A percentile compares a stretch with the other conserved stretches of the same genome.
phyloP scores from a whole-genome alignment of 331 rosid genomes.

The Cydonia oblonga region DNA sequence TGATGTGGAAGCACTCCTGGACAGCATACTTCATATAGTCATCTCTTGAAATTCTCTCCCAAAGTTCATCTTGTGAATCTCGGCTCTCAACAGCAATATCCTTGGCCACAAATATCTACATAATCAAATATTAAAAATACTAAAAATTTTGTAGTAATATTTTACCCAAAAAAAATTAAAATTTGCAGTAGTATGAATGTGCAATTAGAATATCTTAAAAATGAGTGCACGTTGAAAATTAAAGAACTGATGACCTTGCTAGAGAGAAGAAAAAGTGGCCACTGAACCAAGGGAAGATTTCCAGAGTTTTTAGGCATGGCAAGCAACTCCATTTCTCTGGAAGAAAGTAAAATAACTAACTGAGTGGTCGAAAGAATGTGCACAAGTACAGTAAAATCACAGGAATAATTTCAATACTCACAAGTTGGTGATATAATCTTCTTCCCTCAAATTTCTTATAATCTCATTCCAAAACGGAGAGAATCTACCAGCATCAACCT shows the following conservation, averaged over 20 bases:
- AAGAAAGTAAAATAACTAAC: background rate
- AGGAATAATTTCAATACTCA: constrained; percentile 29
- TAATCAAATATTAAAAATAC: background rate
- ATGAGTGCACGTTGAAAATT: background rate
- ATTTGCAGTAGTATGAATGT: background rate
- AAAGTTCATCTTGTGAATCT: constrained; percentile 64
- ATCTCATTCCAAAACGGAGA: constrained; percentile 97
- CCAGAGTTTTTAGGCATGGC: constrained; percentile 72
- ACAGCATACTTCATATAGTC: constrained; percentile 94
- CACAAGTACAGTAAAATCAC: background rate
- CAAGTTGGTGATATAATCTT: constrained; percentile 81
- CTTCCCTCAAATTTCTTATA: constrained; percentile 69
- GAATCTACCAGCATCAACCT: constrained; percentile 74
- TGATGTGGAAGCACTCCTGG: constrained; percentile 66
- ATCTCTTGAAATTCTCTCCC: constrained; percentile 85
- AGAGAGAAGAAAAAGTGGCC: constrained; percentile 97
- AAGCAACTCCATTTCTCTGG: constrained; percentile 84
- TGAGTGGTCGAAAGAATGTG: background rate
- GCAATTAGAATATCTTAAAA: background rate
- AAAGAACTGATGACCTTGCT: constrained; percentile 64
- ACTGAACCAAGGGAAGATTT: constrained; percentile 72
- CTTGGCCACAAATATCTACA: constrained; percentile 77
- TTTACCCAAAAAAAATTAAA: background rate
- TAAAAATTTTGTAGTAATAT: background rate
- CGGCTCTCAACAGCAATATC: constrained; percentile 75